Evolutionary conservation across 2,329 filamentous ascomycete genomes (phyloP), one percentile per base, ranked within the genome.

Genomic region (Fusarium pininemorale): DNA sequence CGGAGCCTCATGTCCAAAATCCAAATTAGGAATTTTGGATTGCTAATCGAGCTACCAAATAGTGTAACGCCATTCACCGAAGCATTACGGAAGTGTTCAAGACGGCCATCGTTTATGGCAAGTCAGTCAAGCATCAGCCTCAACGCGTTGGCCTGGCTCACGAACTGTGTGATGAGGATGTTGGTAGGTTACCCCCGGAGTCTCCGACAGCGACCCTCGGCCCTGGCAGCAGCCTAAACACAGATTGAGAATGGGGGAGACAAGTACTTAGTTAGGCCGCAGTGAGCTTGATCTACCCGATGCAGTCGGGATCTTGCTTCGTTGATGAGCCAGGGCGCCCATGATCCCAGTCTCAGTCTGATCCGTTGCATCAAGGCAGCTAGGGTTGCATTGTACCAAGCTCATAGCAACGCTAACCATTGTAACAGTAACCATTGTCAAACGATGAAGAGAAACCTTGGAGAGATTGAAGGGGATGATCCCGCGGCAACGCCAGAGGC

Each of bases 41-140:
- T 64, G 71, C 76, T 82, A 71, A 80, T 80, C 70, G 83, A 83
- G 86, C 80, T 86, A 53, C 57, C 66, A 63, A 48, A 55, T 80
- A 98, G 95, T 99, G 96, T 85, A 98, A 98, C 85, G 90, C 94
- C 76, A 99, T 99, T 82, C 96, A 99, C 85, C 94, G 96, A 82
- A 97, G 91, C 64, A 98, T 99, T 81, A 89, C 96, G 64, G 96
- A 99, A 78, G 92, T 98, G 78, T 99, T 99, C 88, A 97, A 96
- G 84, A 90, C 92, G 70, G 96, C 96, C 62, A 92, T 99, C 81
- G 96, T 99, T 47, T 99, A 98, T 83, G 96, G 96, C 77, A 96
- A 96, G 82, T 98, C 95, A 63, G 96, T 98, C 77, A 98, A 98
- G 88, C 96, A 99, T 86, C 96, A 98, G 85, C 96, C 96, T 75